Percentiles rank a stretch among this genome's conserved stretches.
phyloP scores from a whole-genome alignment of 306 rosid genomes.

The Mimosa pudica region DNA sequence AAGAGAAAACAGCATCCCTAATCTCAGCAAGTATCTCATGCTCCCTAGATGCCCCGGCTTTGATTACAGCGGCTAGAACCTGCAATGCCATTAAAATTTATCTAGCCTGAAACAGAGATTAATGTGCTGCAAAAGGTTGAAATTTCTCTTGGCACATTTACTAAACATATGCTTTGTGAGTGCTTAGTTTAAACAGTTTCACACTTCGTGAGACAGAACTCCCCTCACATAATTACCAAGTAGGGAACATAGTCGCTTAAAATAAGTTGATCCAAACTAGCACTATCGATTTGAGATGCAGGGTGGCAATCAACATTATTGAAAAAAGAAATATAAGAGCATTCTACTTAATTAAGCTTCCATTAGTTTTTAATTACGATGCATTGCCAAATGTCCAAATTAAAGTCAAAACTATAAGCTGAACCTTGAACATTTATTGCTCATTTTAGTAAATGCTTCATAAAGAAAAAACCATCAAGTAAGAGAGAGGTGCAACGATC shows the following conservation, averaged over 20 bases:
- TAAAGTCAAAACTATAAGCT: not conserved
- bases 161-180: not conserved
- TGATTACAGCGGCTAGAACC: conserved; percentile 97
- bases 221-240: too few relatives aligned
- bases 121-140: conserved; percentile 3
- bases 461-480: not conserved
- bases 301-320: not conserved
- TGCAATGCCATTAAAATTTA: conserved; percentile 39
- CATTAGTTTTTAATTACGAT: conserved; percentile 10
- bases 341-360: not conserved
- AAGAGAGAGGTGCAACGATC: conserved; percentile 25
- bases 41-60: conserved; percentile 99
- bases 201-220: too few relatives aligned
- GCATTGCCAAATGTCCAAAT: not conserved
- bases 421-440: not conserved
- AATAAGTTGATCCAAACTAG: too few relatives aligned
- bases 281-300: not conserved
- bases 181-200: too few relatives aligned
- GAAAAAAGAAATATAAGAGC: not conserved
- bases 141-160: not conserved
- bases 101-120: conserved; percentile 24
- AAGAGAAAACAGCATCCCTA: conserved; percentile 89
- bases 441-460: not conserved
- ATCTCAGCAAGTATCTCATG: conserved; percentile 99
- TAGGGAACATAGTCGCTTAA: too few relatives aligned